phyloP scores from a whole-genome alignment of 768 basidiomycete genomes.

The Mycena sanguinolenta region DNA sequence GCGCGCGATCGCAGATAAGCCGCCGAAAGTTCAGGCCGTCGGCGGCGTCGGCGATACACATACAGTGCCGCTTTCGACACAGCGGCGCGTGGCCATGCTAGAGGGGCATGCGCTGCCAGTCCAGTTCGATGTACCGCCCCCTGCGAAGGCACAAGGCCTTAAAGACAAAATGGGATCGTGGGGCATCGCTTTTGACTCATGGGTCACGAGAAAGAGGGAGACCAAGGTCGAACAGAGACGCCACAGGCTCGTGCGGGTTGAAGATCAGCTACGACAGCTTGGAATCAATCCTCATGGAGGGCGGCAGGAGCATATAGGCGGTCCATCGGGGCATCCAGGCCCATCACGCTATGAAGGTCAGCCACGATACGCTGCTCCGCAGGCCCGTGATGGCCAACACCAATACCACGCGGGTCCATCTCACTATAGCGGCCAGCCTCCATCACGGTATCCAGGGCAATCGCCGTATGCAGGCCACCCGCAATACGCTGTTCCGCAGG shows the following conservation, averaged over 20 bases:
- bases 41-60: conserved; percentile 27
- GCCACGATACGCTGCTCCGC: not conserved
- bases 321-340: not conserved
- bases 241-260: conserved; percentile 26
- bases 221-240: conserved; percentile 34
- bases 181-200: conserved; percentile 37
- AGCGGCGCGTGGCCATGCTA: conserved; percentile 39
- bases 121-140: conserved; percentile 40
- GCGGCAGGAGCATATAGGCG: not conserved
- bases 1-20: conserved; percentile 34
- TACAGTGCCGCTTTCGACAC: conserved; percentile 26
- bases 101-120: conserved; percentile 40
- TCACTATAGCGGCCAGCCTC: no score
- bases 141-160: conserved; percentile 36
- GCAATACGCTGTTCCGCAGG: no score
- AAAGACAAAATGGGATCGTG: conserved; percentile 39
- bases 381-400: no score
- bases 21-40: conserved; percentile 26
- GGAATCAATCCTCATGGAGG: not conserved
- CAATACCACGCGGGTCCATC: no score
- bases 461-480: no score
- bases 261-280: conserved; percentile 9
- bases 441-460: no score
- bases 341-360: not conserved
- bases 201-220: conserved; percentile 29